These are phyloP conservation scores for Colletotrichum lentis DNA, from an alignment of 2,329 filamentous ascomycete species.

Conservation along the genomic window DNA sequence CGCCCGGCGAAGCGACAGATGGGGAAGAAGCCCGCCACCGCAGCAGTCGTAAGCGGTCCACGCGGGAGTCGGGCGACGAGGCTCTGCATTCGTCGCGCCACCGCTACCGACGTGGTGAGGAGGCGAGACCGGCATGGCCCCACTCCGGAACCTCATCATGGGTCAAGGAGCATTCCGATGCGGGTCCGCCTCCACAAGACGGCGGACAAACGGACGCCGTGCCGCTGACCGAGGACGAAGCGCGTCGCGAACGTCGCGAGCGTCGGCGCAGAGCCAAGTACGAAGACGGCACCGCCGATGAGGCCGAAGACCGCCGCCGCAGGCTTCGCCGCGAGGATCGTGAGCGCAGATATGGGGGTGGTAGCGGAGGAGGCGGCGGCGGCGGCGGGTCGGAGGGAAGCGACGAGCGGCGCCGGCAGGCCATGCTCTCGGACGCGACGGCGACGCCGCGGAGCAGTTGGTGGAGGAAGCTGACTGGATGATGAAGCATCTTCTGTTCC, in stretches of 20 bases:
- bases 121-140: conserved; percentile 60
- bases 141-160: conserved; percentile 71
- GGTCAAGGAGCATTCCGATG: conserved; percentile 72
- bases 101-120: conserved; percentile 44
- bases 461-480: conserved; percentile 66
- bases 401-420: conserved; percentile 55
- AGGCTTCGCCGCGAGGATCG: conserved; percentile 57
- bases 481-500: conserved; percentile 17
- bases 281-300: conserved; percentile 53
- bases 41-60: conserved; percentile 53
- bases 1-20: conserved; percentile 44
- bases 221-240: conserved; percentile 55
- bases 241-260: conserved; percentile 58
- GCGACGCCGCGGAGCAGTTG: conserved; percentile 61
- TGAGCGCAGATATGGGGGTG: conserved; percentile 42
- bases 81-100: conserved; percentile 53
- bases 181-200: conserved; percentile 63
- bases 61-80: conserved; percentile 55
- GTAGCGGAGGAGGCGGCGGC: conserved; percentile 42
- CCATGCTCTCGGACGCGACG: conserved; percentile 53
- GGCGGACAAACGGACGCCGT: conserved; percentile 48
- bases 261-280: conserved; percentile 56
- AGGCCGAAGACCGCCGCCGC: conserved; percentile 55
- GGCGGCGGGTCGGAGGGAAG: conserved; percentile 52
- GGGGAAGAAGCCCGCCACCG: conserved; percentile 48